Evolutionary conservation across 2,329 filamentous ascomycete species (phyloP).

Genomic region (Penicillium sclerotiorum): DNA sequence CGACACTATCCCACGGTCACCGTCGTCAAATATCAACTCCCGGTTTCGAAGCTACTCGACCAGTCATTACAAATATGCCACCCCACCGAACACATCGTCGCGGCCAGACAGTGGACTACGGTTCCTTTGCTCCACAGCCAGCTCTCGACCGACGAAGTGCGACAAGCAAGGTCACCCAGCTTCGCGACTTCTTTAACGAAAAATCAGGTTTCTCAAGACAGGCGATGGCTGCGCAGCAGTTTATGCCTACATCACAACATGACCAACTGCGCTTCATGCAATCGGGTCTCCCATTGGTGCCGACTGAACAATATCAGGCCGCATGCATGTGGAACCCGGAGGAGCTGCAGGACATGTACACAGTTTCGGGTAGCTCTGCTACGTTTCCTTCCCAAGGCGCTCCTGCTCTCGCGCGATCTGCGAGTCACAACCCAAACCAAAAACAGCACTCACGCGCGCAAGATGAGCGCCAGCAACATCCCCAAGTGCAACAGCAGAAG

Average conservation of each 20-base stretch:
- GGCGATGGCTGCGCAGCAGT: conserved; percentile 16
- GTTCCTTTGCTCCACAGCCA: conserved; percentile 57
- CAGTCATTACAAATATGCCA: conserved; percentile 53
- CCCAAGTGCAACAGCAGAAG: conserved; percentile 24
- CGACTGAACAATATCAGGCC: conserved; percentile 34
- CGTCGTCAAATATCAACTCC: conserved; percentile 87
- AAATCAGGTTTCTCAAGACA: conserved; percentile 27
- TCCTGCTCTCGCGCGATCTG: conserved; percentile 25
- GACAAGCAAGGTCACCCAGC: conserved; percentile 28
- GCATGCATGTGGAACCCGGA: conserved; percentile 33
- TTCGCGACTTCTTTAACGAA: conserved; percentile 32
- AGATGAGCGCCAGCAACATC: conserved; percentile 28
- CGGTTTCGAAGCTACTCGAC: conserved; percentile 68
- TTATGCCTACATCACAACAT: conserved; percentile 32
- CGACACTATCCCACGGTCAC: conserved; percentile 60
- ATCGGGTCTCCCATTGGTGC: conserved; percentile 10
- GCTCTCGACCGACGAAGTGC: conserved; percentile 20
- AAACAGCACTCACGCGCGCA: conserved; percentile 31
- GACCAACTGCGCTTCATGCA: conserved; percentile 49
- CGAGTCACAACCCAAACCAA: conserved; percentile 25
- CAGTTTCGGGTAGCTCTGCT: conserved; percentile 35
- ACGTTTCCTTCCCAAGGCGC: conserved; percentile 15
- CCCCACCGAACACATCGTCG: conserved; percentile 65
- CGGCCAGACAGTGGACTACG: conserved; percentile 80
- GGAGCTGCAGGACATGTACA: conserved; percentile 33